Evolutionary conservation across 257 asterid species (phyloP).

Genomic region (Nicotiana sylvestris): DNA sequence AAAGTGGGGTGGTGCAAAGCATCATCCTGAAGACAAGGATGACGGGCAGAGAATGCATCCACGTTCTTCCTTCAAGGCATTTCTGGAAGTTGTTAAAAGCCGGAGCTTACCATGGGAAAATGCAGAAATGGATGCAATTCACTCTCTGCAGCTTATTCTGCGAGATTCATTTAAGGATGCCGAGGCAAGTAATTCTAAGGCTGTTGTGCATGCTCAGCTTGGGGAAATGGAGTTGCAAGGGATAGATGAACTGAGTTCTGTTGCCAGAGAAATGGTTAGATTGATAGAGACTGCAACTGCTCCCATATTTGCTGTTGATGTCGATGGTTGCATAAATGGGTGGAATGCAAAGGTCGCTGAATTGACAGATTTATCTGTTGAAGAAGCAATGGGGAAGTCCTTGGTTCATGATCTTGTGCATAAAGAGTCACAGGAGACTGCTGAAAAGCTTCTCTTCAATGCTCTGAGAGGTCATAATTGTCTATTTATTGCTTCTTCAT

Average conservation of each 20-base stretch:
- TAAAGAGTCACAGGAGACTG: slow-evolving; percentile 53
- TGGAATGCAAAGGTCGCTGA: slow-evolving; percentile 66
- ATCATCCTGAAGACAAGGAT: slow-evolving; percentile 77
- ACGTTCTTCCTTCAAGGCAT: slow-evolving; percentile 83
- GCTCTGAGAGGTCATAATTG: slow-evolving; percentile 59
- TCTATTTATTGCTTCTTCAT: slow-evolving; percentile 1
- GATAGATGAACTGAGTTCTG: slow-evolving; percentile 56
- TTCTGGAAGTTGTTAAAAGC: slow-evolving; percentile 86
- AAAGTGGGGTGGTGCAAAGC: slow-evolving; percentile 95
- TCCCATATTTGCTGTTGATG: slow-evolving; percentile 61
- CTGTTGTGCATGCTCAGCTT: slow-evolving; percentile 36
- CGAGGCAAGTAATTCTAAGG: slow-evolving; percentile 50
- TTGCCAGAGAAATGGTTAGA: slow-evolving; percentile 67
- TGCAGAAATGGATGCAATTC: slow-evolving; percentile 91
- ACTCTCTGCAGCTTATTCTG: slow-evolving; percentile 76
- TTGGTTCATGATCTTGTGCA: slow-evolving; percentile 60
- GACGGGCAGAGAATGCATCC: slow-evolving; percentile 88
- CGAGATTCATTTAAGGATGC: slow-evolving; percentile 63
- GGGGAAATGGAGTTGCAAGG: slow-evolving; percentile 47
- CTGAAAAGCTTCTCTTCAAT: slow-evolving; percentile 49
- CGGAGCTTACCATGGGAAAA: slow-evolving; percentile 89
- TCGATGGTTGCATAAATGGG: slow-evolving; percentile 49
- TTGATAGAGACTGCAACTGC: slow-evolving; percentile 71
- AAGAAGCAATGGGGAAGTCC: slow-evolving; percentile 59
- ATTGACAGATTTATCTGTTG: slow-evolving; percentile 47